Conservation (phyloP, 228 moss, liverwort and hornwort species). For the Sphagnum fallax region DNA sequence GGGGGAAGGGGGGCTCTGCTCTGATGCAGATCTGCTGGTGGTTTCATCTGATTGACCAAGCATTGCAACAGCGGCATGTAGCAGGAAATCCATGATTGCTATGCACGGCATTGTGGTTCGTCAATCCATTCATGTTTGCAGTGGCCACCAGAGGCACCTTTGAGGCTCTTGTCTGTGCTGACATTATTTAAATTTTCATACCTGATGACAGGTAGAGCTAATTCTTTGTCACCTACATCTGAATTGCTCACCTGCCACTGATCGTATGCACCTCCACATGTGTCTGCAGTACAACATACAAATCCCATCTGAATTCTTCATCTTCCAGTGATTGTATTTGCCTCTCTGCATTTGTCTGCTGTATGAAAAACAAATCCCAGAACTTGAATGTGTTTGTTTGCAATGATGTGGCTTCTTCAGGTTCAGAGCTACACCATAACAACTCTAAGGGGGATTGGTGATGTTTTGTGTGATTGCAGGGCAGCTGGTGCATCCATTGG, state of each 20-base stretch:
- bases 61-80: constrained; percentile 59
- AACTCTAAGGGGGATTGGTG: too few relatives aligned
- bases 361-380: too few relatives aligned
- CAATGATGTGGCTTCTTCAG: too few relatives aligned
- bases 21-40: constrained; percentile 79
- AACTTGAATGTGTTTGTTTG: too few relatives aligned
- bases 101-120: constrained; percentile 75
- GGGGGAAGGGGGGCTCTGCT: constrained; percentile 10
- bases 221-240: too few relatives aligned
- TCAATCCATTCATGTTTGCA: constrained; percentile 94
- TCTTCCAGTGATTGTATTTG: too few relatives aligned
- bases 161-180: constrained; percentile 82
- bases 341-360: too few relatives aligned
- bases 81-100: constrained; percentile 33
- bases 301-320: too few relatives aligned
- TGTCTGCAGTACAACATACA: too few relatives aligned
- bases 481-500: constrained; percentile 68
- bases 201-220: constrained; percentile 66
- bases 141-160: constrained; percentile 95
- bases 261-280: too few relatives aligned
- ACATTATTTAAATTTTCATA: constrained; percentile 82
- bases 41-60: constrained; percentile 59
- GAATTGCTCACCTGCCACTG: too few relatives aligned
- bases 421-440: too few relatives aligned
- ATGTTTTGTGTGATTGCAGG: constrained; percentile 22